Evolutionary conservation across 257 asterid genomes (phyloP), one percentile per base, ranked within the genome.

Genomic region (Primulina eburnea): DNA sequence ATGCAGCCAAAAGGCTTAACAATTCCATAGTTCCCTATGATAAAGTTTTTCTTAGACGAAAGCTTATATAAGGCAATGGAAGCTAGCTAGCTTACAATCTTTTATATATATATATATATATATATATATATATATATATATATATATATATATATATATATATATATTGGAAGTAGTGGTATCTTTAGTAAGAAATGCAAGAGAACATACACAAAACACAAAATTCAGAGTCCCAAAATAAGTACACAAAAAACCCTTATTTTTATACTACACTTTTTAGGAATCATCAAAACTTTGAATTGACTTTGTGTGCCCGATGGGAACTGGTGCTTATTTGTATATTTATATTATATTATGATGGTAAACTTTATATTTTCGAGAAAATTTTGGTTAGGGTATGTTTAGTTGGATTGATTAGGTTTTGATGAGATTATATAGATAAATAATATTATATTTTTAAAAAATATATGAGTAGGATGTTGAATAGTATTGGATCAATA

Each of bases 191-290:
- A 35, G 43, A 4, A 8, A 35, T 35, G n/a, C 17, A 3, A 75
- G 77, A 75, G 77, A 74, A 79, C 79, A 61, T 50, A 82, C 89
- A 88, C 95, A 76, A 75, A 90, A 84, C 97, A 88, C 97, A 83
- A 86, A 82, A 90, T 76, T 61, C 73, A 81, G 85, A 85, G 82
- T 81, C 80, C 80, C 90, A 79, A 88, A 84, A 82, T 67, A 30
- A 76, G 82, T 61, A 69, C 83, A 77, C 70, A 34, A 52, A 60
- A 47, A 70, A 79, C 81, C 60, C 68, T 70, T 77, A 74, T 74
- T 78, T 80, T 73, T 52, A 70, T 80, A 62, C 73, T 75, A 28
- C 66, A 57, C 81, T 77, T 85, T 89, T 84, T 68, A 62, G 88
- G 89, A 84, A 80, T 75, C 79, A 81, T 75, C 88, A 81, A 87